Conservation (phyloP, 2,329 filamentous ascomycete genomes). For the Neurospora sp. region DNA sequence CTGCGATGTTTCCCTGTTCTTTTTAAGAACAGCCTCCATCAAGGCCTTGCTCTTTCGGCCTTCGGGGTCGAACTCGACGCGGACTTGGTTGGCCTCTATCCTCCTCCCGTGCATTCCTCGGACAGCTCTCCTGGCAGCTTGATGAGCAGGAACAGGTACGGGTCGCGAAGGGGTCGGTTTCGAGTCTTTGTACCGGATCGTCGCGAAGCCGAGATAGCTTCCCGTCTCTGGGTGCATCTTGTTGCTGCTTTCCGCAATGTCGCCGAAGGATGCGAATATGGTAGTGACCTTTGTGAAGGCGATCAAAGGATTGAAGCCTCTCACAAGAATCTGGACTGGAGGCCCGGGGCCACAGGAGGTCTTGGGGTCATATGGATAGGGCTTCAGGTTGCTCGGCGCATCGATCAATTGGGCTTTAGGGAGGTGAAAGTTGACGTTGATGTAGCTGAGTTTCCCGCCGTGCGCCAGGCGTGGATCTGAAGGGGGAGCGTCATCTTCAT, state of each 20-base stretch:
- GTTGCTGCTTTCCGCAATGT: slow-evolving; percentile 84
- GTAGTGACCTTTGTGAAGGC: slow-evolving; percentile 68
- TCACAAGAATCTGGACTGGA: slow-evolving; percentile 82
- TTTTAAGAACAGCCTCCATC: slow-evolving; percentile 64
- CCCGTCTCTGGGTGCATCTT: slow-evolving; percentile 93
- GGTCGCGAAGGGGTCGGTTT: slow-evolving; percentile 43
- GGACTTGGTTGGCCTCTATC: slow-evolving; percentile 68
- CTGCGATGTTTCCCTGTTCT: slow-evolving; percentile 52
- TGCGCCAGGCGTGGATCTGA: slow-evolving; percentile 73
- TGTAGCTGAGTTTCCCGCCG: slow-evolving; percentile 55
- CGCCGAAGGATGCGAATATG: slow-evolving; percentile 71
- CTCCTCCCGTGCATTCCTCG: slow-evolving; percentile 67
- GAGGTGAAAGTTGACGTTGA: slow-evolving; percentile 60
- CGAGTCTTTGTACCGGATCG: slow-evolving; percentile 77
- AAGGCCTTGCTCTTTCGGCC: slow-evolving; percentile 72
- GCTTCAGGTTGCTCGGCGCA: slow-evolving; percentile 69
- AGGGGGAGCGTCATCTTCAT: slow-evolving; percentile 72
- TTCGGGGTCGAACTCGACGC: slow-evolving; percentile 82
- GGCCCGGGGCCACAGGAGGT: slow-evolving; percentile 84
- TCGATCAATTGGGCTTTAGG: slow-evolving; percentile 62
- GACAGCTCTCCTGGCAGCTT: slow-evolving; percentile 74
- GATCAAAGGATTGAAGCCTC: slow-evolving; percentile 88
- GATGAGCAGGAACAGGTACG: slow-evolving; percentile 55
- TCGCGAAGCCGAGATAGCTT: slow-evolving; percentile 86
- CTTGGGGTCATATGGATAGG: slow-evolving; percentile 71